Base-by-base conservation (phyloP, 169 alveolate genomes). In the Haemoproteus tartakovskyi region DNA sequence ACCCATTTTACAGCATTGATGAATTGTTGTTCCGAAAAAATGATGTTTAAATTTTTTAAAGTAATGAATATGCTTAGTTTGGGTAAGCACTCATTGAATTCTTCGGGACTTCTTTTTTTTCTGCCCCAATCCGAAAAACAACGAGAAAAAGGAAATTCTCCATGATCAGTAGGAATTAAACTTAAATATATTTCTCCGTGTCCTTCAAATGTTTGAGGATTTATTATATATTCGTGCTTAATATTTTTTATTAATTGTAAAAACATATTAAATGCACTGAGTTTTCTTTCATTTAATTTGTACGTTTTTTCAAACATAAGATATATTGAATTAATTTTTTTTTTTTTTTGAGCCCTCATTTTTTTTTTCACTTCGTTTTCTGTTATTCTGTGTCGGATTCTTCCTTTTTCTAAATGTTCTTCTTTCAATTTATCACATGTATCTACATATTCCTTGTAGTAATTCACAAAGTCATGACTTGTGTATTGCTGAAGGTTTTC, bases 81-180 rank as follows among this genome's bases (percentile, higher is more conserved):
- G 8, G 84, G 84, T 45, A 74, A 51, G 19, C 84, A 74, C 26
- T 74, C 84, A n/a, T 74, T 78, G 27, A 56, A 74, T 50, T 74
- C 84, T 9, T 74, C 59, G 54, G 29, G 43, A 18, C 78, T 57
- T 74, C 84, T 74, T 33, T 52, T 74, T 56, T 74, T 54, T 12
- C 43, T 74, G 38, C 84, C 84, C 84, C 84, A 74, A 40, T 56
- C 33, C 21, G 84, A 74, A 61, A 74, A 74, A 48, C 84, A 74
- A 19, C 84, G 60, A 29, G 84, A 57, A 74, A 74, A 74, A 9
- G 84, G 84, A 19, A 56, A 56, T 3, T 60, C 40, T 1, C 84
- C 84, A 74, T 74, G 84, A 50, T 74, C 84, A 5, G 78, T 74
- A 9, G 84, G 84, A 29, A 74, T 74, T 48, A 74, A 57, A 33